These are phyloP conservation scores for Pseudovirgaria hyperparasitica DNA, from an alignment of 2,329 filamentous ascomycete genomes.

Conservation along the genomic window DNA sequence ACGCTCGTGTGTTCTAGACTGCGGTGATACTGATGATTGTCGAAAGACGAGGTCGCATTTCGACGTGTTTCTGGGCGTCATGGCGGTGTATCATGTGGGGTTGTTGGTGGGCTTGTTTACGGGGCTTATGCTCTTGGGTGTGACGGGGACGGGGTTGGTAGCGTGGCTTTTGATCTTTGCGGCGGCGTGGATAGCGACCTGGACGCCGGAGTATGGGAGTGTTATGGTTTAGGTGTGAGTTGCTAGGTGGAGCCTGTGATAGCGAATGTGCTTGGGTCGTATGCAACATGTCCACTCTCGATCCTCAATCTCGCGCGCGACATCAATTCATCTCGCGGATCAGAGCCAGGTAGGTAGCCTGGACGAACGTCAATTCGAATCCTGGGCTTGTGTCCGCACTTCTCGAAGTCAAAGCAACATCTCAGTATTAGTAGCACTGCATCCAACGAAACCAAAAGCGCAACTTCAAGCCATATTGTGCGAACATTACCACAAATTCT, in stretches of 20 bases:
- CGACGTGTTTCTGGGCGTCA: conserved; percentile 35
- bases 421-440: too few species aligned
- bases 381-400: too few species aligned
- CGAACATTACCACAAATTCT: too few species aligned
- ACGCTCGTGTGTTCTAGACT: neutral
- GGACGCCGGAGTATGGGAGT: conserved; percentile 5
- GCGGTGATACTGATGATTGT: conserved; percentile 35
- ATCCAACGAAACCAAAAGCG: too few species aligned
- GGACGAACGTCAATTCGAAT: too few species aligned
- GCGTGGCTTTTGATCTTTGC: conserved; percentile 8
- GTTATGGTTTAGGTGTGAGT: conserved; percentile 4
- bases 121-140: neutral
- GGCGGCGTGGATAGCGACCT: conserved; percentile 7
- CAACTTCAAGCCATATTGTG: too few species aligned
- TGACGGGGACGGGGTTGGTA: neutral
- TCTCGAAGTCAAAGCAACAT: too few species aligned
- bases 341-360: too few species aligned
- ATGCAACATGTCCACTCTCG: too few species aligned
- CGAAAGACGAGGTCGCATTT: conserved; percentile 37
- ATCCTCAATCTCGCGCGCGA: too few species aligned
- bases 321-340: too few species aligned
- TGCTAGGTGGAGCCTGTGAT: neutral
- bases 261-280: neutral
- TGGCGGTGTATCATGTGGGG: conserved; percentile 37
- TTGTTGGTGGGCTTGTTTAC: conserved; percentile 36